Evolutionary conservation across 768 basidiomycete species (phyloP).

Genomic region (Phanerochaete carnosa): DNA sequence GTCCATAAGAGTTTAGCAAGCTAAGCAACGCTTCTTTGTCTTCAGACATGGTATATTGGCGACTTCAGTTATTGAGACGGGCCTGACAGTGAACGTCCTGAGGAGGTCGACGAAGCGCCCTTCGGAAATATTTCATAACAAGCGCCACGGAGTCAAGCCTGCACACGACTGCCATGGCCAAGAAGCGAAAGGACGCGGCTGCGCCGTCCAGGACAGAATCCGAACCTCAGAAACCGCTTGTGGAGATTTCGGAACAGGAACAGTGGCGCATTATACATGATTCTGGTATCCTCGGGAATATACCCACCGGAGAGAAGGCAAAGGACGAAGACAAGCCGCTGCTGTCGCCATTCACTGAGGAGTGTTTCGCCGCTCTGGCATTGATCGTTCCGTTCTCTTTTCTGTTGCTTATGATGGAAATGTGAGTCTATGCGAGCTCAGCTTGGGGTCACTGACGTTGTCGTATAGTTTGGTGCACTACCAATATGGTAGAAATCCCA

Average conservation of each 20-base stretch:
- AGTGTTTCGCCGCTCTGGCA: slow-evolving; percentile 63
- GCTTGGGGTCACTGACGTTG: neutral
- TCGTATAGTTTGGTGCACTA: slow-evolving; percentile 63
- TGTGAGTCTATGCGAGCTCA: slow-evolving; percentile 47
- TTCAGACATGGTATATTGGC: neutral
- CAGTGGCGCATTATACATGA: slow-evolving; percentile 75
- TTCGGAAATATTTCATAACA: slow-evolving; percentile 1
- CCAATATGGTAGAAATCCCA: slow-evolving; percentile 68
- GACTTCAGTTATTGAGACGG: neutral
- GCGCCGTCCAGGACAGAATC: neutral
- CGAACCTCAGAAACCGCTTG: neutral
- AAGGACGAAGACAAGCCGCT: slow-evolving; percentile 20
- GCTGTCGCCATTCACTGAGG: slow-evolving; percentile 48
- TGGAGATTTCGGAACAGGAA: slow-evolving; percentile 67
- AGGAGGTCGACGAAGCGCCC: neutral
- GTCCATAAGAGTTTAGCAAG: slow-evolving; percentile 43
- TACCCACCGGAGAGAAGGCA: slow-evolving; percentile 1
- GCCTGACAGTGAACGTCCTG: neutral
- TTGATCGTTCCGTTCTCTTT: slow-evolving; percentile 74
- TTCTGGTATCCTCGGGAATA: slow-evolving; percentile 41
- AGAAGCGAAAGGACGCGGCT: slow-evolving; percentile 15
- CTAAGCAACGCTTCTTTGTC: slow-evolving; percentile 34
- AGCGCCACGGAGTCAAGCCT: neutral
- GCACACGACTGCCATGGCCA: slow-evolving; percentile 18
- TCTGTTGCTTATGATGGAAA: slow-evolving; percentile 78